A percentile compares a stretch with the other conserved stretches of the same genome.
phyloP scores from a whole-genome alignment of 805 yeast genomes.

The Isabelozyma pseudorhagii region DNA sequence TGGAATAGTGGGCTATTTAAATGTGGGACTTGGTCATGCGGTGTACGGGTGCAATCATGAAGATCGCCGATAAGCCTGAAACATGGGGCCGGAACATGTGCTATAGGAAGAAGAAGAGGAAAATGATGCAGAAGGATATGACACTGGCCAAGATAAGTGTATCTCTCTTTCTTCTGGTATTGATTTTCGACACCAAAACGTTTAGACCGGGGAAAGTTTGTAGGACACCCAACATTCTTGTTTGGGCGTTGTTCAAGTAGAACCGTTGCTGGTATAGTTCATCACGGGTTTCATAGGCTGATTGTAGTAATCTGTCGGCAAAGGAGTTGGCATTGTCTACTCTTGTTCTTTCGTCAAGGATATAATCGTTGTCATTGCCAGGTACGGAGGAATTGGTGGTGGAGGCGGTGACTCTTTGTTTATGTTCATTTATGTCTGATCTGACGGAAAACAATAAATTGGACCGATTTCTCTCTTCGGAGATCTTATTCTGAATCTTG shows the following conservation, averaged over 20 bases:
- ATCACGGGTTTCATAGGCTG: conserved; percentile 87
- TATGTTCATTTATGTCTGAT: conserved; percentile 72
- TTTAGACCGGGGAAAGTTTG: conserved; percentile 81
- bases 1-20: not conserved
- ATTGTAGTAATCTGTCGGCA: conserved; percentile 77
- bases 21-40: not conserved
- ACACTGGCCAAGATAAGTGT: conserved; percentile 77
- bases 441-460: conserved; percentile 75
- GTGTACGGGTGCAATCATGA: not conserved
- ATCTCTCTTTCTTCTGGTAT: conserved; percentile 85
- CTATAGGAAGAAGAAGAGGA: conserved; percentile 47
- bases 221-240: conserved; percentile 57
- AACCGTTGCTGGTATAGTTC: conserved; percentile 73
- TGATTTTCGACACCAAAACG: conserved; percentile 70
- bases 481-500: conserved; percentile 55
- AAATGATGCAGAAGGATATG: conserved; percentile 67
- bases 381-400: conserved; percentile 8
- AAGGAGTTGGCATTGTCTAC: conserved; percentile 69
- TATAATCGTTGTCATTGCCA: conserved; percentile 62
- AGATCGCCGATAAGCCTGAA: not conserved
- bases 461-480: conserved; percentile 72
- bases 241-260: conserved; percentile 59
- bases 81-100: not conserved
- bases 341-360: conserved; percentile 71
- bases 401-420: conserved; percentile 30